phyloP scores from a whole-genome alignment of 2,329 filamentous ascomycete species.

The Stemphylium beticola region DNA sequence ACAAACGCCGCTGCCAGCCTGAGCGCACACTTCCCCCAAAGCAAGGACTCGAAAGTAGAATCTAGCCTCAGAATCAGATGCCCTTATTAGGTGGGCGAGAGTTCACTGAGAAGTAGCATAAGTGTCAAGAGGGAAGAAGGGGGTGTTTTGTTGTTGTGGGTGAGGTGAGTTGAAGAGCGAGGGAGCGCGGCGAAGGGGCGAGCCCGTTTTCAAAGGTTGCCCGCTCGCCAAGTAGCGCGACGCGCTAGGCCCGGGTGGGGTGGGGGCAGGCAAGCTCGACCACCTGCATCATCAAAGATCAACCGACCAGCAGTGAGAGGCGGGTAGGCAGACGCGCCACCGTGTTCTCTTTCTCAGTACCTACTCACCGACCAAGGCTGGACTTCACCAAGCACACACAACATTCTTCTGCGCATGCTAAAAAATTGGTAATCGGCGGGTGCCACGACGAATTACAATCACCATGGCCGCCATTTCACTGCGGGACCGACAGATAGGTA shows the following conservation, averaged over 20 bases:
- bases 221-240: conserved; percentile 25
- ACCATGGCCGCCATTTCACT: conserved; percentile 53
- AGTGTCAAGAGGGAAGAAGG: conserved; percentile 40
- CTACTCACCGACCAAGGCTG: not conserved
- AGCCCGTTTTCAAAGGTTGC: conserved; percentile 28
- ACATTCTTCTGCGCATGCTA: conserved; percentile 25
- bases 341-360: conserved; percentile 18
- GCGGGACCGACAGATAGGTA: conserved; percentile 70
- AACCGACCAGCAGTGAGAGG: conserved; percentile 10
- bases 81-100: conserved; percentile 49
- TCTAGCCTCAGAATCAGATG: conserved; percentile 47
- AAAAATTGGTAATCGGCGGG: conserved; percentile 33
- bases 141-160: conserved; percentile 24
- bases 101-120: conserved; percentile 47
- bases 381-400: not conserved
- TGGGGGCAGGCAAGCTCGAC: conserved; percentile 17
- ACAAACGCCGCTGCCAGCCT: conserved; percentile 41
- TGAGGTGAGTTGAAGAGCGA: conserved; percentile 35
- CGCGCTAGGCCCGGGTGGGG: conserved; percentile 28
- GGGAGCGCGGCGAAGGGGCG: conserved; percentile 30
- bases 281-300: conserved; percentile 16
- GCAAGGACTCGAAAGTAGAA: conserved; percentile 39
- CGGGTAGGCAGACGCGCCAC: conserved; percentile 27
- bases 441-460: conserved; percentile 29
- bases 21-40: conserved; percentile 41